Evolutionary conservation across 805 yeast genomes (phyloP), one percentile per base, ranked within the genome.

Genomic region (Candida pseudofarinosa): DNA sequence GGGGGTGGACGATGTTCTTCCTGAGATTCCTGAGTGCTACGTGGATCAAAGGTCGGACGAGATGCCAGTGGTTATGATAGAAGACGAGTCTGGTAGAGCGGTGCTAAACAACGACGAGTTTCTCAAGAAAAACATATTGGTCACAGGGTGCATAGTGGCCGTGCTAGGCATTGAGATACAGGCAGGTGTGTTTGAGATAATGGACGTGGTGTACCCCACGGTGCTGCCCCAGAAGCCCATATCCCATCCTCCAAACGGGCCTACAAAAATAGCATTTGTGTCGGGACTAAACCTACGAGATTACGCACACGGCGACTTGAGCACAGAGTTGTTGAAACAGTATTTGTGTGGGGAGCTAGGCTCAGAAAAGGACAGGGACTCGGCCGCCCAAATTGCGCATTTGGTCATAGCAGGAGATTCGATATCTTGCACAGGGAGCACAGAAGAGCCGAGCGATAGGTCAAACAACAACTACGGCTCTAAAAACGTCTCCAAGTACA

Each of bases 31-130:
- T 0, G 45, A 49, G 16, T 50, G 56, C 20, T 63, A 63, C 46
- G 42, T 54, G 4, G 52, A 50, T 4, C 51, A 49, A 19, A 41
- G 45, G 10, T 59, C 49, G 8, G 51, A 52, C 19, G 53, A 47
- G 2, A 41, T 44, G 4, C 58, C 52, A 33, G 60, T 77, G 13
- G 87, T 86, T 19, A 80, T 82, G 83, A 59, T 93, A 30, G 98
- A 93, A 60, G 99, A 93, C 63, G 97, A 89, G 55, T 81, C 89
- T 42, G 99, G 99, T 3, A 71, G 99, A 39, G 83, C 95, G 4
- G 60, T 80, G 26, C 64, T 93, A 17, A 81, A 78, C 38, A 79
- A 79, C 36, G 90, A 88, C 19, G 71, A 55, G 17, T 61, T 82
- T 26, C 72, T 85, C 35, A 67, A 69, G 39, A 56, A 61, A 5